Evolutionary conservation across 345 rosid species (phyloP), one percentile per base, ranked within the genome.

Genomic region (Cardamine chenopodiifolia): DNA sequence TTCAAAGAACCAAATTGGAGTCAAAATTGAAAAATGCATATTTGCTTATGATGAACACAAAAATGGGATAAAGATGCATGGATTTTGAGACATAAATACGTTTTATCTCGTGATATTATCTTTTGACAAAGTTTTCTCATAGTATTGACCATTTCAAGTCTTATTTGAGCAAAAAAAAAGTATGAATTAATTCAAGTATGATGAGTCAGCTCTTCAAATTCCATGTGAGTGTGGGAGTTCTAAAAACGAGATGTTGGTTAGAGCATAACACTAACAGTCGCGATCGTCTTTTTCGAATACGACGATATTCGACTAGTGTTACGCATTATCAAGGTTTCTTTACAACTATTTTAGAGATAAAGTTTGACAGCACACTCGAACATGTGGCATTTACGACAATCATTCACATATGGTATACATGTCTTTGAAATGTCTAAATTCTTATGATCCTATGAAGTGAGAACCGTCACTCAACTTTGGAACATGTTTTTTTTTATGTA

Each of bases 61-160:
- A 39, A 78, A 74, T 26, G 28, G 47, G 44, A 60, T 0, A 20
- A 55, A 70, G 31, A 14, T 80, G 55, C 5, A 28, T 82, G 66
- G 70, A 79, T 75, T 39, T 15, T 42, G 4, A 57, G 11, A 80
- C 37, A 26, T 19, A 73, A 28, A n/a, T 20, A 20, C 37, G 1
- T 34, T 2, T n/a, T 58, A 10, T 80, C 44, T 0, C 18, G 19
- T 17, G 60, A 73, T 55, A 8, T 56, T 17, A 19, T 58, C 7
- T 34, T 1, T 25, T 59, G 64, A 34, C 8, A 42, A 59, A 20
- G 5, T 20, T 7, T 37, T 22, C 11, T 59, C 17, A 20, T 9
- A 58, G 7, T 5, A 59, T 19, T n/a, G 28, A n/a, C 28, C 64
- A 59, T 15, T 25, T 20, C 18, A 37, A 48, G 66, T 61, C 66